These are phyloP conservation scores for Macrolepiota dolichaula DNA, from an alignment of 768 basidiomycete genomes.

Conservation along the genomic window DNA sequence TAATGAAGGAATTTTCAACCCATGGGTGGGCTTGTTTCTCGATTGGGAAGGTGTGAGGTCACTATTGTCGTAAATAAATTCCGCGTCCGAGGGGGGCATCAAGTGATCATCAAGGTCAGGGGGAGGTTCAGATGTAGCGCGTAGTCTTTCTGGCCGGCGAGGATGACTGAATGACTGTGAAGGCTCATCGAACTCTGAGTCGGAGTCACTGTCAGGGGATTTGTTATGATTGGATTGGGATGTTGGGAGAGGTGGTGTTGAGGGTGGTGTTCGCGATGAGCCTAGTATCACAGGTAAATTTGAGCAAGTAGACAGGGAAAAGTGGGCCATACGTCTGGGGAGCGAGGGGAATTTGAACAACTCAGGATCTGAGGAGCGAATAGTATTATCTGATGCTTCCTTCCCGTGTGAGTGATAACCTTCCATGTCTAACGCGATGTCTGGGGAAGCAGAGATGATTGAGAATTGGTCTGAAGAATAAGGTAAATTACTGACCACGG, in stretches of 20 bases:
- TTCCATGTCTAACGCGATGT: constrained; percentile 76
- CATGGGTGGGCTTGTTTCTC: neutral
- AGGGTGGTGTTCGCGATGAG: neutral
- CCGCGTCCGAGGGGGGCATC: constrained; percentile 5
- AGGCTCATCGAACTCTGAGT: constrained; percentile 15
- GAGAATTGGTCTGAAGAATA: neutral
- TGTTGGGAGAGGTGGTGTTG: constrained; percentile 15
- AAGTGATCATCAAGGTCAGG: constrained; percentile 37
- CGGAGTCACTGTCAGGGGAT: constrained; percentile 18
- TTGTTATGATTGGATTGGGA: constrained; percentile 17
- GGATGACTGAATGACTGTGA: constrained; percentile 26
- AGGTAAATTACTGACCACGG: constrained; percentile 33
- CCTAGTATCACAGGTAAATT: neutral
- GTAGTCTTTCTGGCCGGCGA: constrained; percentile 28
- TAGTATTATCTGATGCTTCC: constrained; percentile 38
- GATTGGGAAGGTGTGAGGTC: neutral
- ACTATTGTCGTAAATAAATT: neutral
- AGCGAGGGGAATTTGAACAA: constrained; percentile 17
- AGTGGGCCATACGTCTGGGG: constrained; percentile 8
- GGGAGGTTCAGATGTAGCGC: constrained; percentile 62
- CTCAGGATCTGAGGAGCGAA: constrained; percentile 26
- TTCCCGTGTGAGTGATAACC: constrained; percentile 66
- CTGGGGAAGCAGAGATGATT: constrained; percentile 29
- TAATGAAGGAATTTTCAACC: constrained; percentile 8
- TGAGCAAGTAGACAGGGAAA: neutral